phyloP scores from a whole-genome alignment of 164 flowering plant species.

The Macadamia tetraphylla region DNA sequence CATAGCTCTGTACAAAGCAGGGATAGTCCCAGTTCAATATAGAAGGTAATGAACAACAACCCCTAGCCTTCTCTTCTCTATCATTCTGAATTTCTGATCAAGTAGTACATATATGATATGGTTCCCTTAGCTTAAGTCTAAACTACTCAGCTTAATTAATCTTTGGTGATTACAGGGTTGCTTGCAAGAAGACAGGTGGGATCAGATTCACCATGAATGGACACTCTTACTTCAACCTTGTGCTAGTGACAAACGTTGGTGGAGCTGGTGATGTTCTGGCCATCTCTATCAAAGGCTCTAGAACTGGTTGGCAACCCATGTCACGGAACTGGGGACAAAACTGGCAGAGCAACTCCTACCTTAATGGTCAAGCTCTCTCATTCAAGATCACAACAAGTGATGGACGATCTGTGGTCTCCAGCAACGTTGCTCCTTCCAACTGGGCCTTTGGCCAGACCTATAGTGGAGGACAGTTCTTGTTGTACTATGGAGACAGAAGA shows the following conservation, averaged over 20 bases:
- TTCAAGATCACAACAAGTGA: conserved; percentile 58
- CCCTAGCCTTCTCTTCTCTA: too few species aligned
- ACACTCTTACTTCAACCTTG: conserved; percentile 20
- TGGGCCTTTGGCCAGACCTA: conserved; percentile 76
- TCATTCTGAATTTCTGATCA: too few species aligned
- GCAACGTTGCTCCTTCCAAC: conserved; percentile 52
- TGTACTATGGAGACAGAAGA: too few species aligned
- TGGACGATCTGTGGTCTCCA: conserved; percentile 44
- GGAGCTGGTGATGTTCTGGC: conserved; percentile 31
- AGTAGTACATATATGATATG: too few species aligned
- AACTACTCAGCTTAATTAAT: not conserved
- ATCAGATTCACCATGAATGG: conserved; percentile 19
- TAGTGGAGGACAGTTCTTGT: conserved; percentile 37
- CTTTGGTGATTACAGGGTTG: conserved; percentile 7
- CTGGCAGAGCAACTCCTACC: conserved; percentile 19
- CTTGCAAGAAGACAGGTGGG: conserved; percentile 17
- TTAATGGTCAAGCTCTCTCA: conserved; percentile 69
- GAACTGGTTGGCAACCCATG: conserved; percentile 59
- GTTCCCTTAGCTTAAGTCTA: not conserved
- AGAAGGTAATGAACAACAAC: conserved; percentile 37
- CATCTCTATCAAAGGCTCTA: conserved; percentile 61
- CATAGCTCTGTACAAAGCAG: conserved; percentile 72
- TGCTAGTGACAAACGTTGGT: conserved; percentile 14
- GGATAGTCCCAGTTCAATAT: conserved; percentile 60
- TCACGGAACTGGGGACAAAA: conserved; percentile 16